phyloP scores from a whole-genome alignment of 2,329 filamentous ascomycete species.

The Cercospora berteroae region DNA sequence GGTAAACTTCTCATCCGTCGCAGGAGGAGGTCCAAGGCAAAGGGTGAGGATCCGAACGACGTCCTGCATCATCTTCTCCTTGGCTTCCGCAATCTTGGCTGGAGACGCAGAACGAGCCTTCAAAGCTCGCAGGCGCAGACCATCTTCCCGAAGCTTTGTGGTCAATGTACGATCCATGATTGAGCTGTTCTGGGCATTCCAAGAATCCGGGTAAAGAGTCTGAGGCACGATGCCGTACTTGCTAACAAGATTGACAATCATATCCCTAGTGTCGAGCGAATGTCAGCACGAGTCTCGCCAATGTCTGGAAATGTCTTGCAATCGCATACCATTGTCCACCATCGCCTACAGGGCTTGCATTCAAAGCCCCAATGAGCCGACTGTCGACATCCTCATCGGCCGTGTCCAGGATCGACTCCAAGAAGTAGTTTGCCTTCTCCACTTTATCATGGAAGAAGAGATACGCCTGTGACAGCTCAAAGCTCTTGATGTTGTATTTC shows the following conservation, averaged over 20 bases:
- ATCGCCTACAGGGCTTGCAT: constrained; percentile 68
- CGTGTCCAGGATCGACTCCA: constrained; percentile 79
- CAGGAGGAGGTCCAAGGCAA: constrained; percentile 75
- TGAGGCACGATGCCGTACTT: constrained; percentile 87
- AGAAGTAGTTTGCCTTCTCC: constrained; percentile 86
- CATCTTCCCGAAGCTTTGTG: constrained; percentile 83
- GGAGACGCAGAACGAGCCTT: constrained; percentile 42
- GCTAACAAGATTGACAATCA: constrained; percentile 79
- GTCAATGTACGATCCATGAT: constrained; percentile 73
- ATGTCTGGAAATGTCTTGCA: constrained; percentile 58
- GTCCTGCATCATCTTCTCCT: constrained; percentile 74
- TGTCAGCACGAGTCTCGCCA: constrained; percentile 60
- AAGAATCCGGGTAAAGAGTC: constrained; percentile 75
- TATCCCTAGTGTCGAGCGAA: constrained; percentile 59
- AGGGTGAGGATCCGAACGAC: constrained; percentile 79
- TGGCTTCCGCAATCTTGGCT: constrained; percentile 51
- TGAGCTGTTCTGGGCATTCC: constrained; percentile 69
- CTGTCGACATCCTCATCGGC: constrained; percentile 67
- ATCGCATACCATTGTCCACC: constrained; percentile 69
- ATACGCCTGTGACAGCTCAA: constrained; percentile 85
- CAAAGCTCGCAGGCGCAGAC: constrained; percentile 66
- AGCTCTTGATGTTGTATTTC: constrained; percentile 71
- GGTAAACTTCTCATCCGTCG: constrained; percentile 65
- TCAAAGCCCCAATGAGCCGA: constrained; percentile 67
- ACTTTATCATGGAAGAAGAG: constrained; percentile 94